Evolutionary conservation across 176 grass and related monocot species (phyloP), one percentile per base, ranked within the genome.

Genomic region (Aechmea fasciata): DNA sequence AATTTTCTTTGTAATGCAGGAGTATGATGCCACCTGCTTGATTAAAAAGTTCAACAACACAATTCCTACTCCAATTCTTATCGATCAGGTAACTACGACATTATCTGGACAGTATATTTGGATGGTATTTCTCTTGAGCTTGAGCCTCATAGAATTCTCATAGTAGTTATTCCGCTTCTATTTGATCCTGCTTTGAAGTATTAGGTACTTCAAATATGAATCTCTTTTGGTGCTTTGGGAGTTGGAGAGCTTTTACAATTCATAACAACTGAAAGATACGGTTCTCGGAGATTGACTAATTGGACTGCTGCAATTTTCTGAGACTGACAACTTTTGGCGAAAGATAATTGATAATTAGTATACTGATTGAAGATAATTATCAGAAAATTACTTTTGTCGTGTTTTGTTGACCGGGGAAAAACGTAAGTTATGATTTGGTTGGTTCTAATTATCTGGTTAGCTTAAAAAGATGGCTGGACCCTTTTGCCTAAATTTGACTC

Each of bases 1-100:
- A 48, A 66, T 55, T 83, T 83, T 61, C 11, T 15, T 59, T 20
- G 63, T 77, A 66, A 41, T 83, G 41, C 74, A 99, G 90, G 90
- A 99, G 70, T 93, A 88, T 18, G 94, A 93, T 49, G 89, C 95
- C 28, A 90, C 95, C 61, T 73, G 57, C 75, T 75, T 99, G 66
- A 62, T 99, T 68, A 83, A 72, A 75, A 88, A 94, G 64, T 80
- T 9, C 82, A 94, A 64, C 49, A 73, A 68, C 33, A 41, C 33
- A 15, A 50, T 99, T 83, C 78, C 84, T 62, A 69, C 79, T 80
- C 57, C 90, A 49, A 94, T 99, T 70, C 76, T 99, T n/a, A 90
- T 99, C 76, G 95, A 99, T 69, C 95, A 99, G 90, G 95, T 99
- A 90, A 28, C 55, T 11, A 22, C 29, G 19, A 48, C 3, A 3